Evolutionary conservation across 345 rosid species (phyloP).

Genomic region (Atalantia buxifolia): DNA sequence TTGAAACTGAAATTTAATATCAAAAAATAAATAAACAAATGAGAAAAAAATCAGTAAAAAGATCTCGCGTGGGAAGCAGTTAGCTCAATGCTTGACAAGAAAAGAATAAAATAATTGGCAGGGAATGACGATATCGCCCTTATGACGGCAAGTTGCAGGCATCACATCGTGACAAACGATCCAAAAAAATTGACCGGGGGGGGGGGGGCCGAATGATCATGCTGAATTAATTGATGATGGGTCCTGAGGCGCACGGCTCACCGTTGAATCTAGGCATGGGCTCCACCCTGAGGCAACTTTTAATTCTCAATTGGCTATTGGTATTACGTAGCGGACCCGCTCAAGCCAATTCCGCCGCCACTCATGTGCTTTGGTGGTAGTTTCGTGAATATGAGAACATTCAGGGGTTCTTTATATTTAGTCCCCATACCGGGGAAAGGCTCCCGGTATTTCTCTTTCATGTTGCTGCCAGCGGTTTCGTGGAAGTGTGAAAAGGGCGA

Average conservation of each 20-base stretch:
- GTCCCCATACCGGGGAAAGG: not conserved
- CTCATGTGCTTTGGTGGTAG: not conserved
- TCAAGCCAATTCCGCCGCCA: slow-evolving; percentile 12
- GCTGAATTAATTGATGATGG: not conserved
- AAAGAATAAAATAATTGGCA: too few species aligned
- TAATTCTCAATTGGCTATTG: not conserved
- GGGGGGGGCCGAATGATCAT: not conserved
- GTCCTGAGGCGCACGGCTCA: not conserved
- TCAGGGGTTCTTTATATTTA: not conserved
- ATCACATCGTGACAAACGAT: not conserved
- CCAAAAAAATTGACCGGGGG: not conserved
- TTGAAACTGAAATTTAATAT: too few species aligned
- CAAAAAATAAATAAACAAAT: too few species aligned
- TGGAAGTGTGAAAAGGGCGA: not conserved
- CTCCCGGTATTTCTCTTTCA: not conserved
- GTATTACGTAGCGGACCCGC: not conserved
- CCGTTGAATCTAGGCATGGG: slow-evolving; percentile 35
- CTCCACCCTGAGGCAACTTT: slow-evolving; percentile 15
- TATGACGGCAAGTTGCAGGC: not conserved
- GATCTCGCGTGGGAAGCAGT: too few species aligned
- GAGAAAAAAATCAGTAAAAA: too few species aligned
- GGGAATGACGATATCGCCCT: slow-evolving; percentile 16
- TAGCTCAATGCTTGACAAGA: too few species aligned
- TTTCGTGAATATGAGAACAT: not conserved
- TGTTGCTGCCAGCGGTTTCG: not conserved